Conservation (phyloP, 768 basidiomycete species). For the Phanerodontia chrysosporium region DNA sequence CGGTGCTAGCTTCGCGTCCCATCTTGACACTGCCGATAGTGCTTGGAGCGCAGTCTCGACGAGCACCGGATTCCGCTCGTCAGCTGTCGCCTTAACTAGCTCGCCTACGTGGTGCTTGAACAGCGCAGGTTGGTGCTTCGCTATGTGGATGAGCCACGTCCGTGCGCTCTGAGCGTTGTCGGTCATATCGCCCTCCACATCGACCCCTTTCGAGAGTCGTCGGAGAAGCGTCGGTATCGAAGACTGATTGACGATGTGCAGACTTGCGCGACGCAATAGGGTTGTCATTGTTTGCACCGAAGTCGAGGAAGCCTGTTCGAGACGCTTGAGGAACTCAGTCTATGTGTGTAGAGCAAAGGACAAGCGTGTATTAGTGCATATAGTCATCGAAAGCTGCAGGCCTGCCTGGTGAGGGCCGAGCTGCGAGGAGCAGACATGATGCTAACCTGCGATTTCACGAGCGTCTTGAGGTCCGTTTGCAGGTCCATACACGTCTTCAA, state of each 20-base stretch:
- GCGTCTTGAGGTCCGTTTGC: constrained; percentile 74
- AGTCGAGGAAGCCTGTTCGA: constrained; percentile 65
- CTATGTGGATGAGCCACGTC: constrained; percentile 52
- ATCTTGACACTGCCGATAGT: constrained; percentile 60
- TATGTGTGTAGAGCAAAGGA: constrained; percentile 24
- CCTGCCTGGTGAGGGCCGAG: constrained; percentile 3
- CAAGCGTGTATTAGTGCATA: not conserved
- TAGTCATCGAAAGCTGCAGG: not conserved
- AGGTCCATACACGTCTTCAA: constrained; percentile 79
- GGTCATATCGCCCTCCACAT: constrained; percentile 17
- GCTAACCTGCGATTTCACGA: constrained; percentile 74
- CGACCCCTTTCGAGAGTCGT: constrained; percentile 46
- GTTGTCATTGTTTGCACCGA: constrained; percentile 63
- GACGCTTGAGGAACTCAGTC: constrained; percentile 74
- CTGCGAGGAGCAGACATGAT: not conserved
- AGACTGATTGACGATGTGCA: constrained; percentile 79
- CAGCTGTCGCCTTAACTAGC: constrained; percentile 67
- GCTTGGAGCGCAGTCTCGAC: constrained; percentile 74
- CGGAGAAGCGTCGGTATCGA: constrained; percentile 79
- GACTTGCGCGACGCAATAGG: constrained; percentile 65
- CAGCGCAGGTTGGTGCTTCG: constrained; percentile 73
- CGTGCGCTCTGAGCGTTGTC: constrained; percentile 44
- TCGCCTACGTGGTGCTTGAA: constrained; percentile 73
- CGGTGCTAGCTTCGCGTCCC: constrained; percentile 53
- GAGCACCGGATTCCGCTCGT: constrained; percentile 49